A percentile compares a stretch with the other conserved stretches of the same genome.
Conservation (phyloP, 2,329 filamentous ascomycete genomes). For the Colletotrichum coccodes region DNA sequence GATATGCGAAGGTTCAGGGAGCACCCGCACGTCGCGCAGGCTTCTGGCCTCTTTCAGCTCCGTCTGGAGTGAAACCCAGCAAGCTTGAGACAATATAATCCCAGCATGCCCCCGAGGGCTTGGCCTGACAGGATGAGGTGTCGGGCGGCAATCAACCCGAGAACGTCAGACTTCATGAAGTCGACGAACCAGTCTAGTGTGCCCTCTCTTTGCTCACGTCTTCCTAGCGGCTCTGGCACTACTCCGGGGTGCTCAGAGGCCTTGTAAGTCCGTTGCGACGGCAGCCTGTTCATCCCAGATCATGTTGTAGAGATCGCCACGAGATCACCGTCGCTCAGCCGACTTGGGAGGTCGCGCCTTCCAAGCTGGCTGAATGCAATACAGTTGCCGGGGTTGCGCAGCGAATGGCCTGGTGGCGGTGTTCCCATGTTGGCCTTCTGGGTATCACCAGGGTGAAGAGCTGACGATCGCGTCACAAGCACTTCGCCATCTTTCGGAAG, state of each 20-base stretch:
- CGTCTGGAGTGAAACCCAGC: conserved; percentile 70
- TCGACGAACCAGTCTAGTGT: conserved; percentile 86
- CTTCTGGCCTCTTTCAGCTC: conserved; percentile 51
- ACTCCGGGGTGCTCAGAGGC: conserved; percentile 78
- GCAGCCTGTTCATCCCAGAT: conserved; percentile 74
- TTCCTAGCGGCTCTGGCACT: conserved; percentile 65
- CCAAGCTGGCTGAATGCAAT: conserved; percentile 82
- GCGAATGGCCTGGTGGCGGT: conserved; percentile 67
- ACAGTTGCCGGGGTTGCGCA: conserved; percentile 75
- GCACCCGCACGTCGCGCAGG: conserved; percentile 57
- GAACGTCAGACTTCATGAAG: conserved; percentile 75
- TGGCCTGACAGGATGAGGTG: conserved; percentile 75
- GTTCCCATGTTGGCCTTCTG: conserved; percentile 72
- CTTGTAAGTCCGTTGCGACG: conserved; percentile 51
- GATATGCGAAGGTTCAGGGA: not conserved
- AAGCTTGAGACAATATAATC: conserved; percentile 62
- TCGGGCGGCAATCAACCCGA: conserved; percentile 72
- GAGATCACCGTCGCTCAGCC: conserved; percentile 83
- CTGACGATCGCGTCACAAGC: conserved; percentile 81
- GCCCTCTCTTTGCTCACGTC: conserved; percentile 68
- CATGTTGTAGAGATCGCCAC: conserved; percentile 84
- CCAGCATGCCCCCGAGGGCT: conserved; percentile 57
- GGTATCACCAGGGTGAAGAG: conserved; percentile 84
- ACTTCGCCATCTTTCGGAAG: conserved; percentile 53
- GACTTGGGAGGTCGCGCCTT: conserved; percentile 77